Conservation (phyloP, 805 yeast genomes). For the Ogataea nitratoaversa region DNA sequence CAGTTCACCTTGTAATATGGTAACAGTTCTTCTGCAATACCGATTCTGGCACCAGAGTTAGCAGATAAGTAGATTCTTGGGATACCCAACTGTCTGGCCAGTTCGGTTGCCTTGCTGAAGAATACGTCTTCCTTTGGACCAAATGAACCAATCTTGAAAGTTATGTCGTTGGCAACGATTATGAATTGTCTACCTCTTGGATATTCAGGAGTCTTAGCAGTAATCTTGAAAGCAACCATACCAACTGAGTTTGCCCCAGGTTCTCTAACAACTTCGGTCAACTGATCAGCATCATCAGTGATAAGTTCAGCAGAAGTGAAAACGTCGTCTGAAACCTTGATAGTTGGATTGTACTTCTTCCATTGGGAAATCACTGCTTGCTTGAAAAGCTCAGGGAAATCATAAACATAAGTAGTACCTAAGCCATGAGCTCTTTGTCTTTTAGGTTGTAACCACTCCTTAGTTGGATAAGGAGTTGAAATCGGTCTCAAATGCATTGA, state of each 20-base stretch:
- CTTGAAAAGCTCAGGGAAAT: conserved; percentile 97
- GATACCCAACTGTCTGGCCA: conserved; percentile 84
- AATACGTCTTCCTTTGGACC: conserved; percentile 95
- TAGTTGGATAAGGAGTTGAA: conserved; percentile 94
- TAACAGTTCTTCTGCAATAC: conserved; percentile 93
- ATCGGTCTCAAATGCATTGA: conserved; percentile 96
- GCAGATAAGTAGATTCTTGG: conserved; percentile 97
- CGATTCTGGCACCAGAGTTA: conserved; percentile 98
- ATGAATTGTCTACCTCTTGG: conserved; percentile 94
- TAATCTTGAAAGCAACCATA: conserved; percentile 93
- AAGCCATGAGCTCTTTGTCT: conserved; percentile 96
- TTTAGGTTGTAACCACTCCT: conserved; percentile 97
- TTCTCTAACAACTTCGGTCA: conserved; percentile 88
- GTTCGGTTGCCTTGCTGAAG: conserved; percentile 89
- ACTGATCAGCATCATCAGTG: conserved; percentile 70
- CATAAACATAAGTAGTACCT: conserved; percentile 98
- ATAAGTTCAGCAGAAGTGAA: conserved; percentile 81
- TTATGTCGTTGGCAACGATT: conserved; percentile 94
- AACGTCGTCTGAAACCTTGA: conserved; percentile 68
- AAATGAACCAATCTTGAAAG: conserved; percentile 96
- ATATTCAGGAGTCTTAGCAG: conserved; percentile 93
- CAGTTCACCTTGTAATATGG: conserved; percentile 90
- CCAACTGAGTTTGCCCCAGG: conserved; percentile 96
- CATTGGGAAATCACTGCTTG: conserved; percentile 85
- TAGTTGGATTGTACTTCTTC: conserved; percentile 57